phyloP scores from a whole-genome alignment of 139 green algal species.

The Chlorella sorokiniana region DNA sequence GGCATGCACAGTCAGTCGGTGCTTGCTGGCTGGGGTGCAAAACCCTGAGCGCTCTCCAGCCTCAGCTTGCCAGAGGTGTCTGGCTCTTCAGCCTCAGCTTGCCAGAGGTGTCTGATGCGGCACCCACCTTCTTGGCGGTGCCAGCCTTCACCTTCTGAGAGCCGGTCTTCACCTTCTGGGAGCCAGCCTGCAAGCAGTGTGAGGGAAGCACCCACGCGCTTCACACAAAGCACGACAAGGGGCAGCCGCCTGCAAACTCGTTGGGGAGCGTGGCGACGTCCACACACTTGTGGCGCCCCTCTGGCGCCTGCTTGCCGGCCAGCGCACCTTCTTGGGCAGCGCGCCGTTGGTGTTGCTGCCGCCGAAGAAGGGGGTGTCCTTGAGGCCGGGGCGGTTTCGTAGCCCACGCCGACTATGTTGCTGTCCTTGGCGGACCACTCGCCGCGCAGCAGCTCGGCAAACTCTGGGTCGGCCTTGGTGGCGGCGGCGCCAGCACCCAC shows the following conservation, averaged over 20 bases:
- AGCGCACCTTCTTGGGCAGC: neutral
- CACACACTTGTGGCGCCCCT: slow-evolving; percentile 2
- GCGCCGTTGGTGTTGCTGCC: slow-evolving; percentile 30
- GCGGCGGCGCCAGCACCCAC: slow-evolving; percentile 14
- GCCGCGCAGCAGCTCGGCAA: slow-evolving; percentile 23
- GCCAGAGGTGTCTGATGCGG: neutral
- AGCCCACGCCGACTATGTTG: slow-evolving; percentile 18
- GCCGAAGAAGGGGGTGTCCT: slow-evolving; percentile 45
- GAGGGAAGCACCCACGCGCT: neutral
- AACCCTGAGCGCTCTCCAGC: neutral
- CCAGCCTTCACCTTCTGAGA: neutral
- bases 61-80: neutral
- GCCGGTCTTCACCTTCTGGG: neutral
- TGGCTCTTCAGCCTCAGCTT: neutral
- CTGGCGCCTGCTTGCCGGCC: neutral
- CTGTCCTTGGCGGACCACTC: slow-evolving; percentile 21
- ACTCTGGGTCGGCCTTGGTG: slow-evolving; percentile 28
- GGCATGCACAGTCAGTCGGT: no score
- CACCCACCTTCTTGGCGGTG: neutral
- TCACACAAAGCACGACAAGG: slow-evolving; percentile 6
- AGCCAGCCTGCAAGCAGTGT: neutral
- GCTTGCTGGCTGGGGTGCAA: neutral
- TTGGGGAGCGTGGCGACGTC: no score
- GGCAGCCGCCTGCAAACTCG: no score
- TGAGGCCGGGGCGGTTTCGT: slow-evolving; percentile 36